These are phyloP conservation scores for Thalia dealbata DNA, from an alignment of 176 grass and related monocot genomes.

Conservation along the genomic window DNA sequence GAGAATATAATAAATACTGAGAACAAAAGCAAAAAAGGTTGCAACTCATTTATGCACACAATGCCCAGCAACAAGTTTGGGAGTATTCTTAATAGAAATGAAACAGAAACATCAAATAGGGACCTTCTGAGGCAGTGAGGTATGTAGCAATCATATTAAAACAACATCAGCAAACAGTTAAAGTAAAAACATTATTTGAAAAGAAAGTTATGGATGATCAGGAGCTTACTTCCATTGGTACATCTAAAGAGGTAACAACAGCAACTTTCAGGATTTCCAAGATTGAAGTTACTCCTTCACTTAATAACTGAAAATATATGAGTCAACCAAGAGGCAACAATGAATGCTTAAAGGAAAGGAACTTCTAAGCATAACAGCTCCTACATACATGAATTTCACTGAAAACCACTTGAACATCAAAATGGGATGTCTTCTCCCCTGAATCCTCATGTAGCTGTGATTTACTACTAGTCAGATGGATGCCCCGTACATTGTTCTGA, in stretches of 20 bases:
- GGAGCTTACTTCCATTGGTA: constrained; percentile 73
- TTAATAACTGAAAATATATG: constrained; percentile 60
- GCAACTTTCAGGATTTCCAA: constrained; percentile 96
- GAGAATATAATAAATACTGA: too few species aligned
- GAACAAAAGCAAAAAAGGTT: too few species aligned
- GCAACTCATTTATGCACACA: too few species aligned
- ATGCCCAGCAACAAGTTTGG: too few species aligned
- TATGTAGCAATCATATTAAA: neutral
- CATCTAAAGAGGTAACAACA: constrained; percentile 56
- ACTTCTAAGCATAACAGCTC: constrained; percentile 12
- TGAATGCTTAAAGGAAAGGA: neutral
- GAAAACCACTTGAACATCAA: constrained; percentile 92
- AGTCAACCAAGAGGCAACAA: constrained; percentile 14
- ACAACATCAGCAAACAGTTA: neutral
- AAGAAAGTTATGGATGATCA: constrained; percentile 16
- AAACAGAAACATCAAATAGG: neutral
- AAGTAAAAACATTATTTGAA: constrained; percentile 16
- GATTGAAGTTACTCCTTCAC: constrained; percentile 65
- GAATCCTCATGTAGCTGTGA: constrained; percentile 54
- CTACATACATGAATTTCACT: constrained; percentile 87
- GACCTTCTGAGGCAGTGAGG: neutral
- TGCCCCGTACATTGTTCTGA: constrained; percentile 81
- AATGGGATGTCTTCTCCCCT: constrained; percentile 64
- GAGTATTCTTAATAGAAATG: neutral
- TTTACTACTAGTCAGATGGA: constrained; percentile 66